Evolutionary conservation across 352 stramenopile genomes (phyloP).

Genomic region (Globisporangium iwayamae): DNA sequence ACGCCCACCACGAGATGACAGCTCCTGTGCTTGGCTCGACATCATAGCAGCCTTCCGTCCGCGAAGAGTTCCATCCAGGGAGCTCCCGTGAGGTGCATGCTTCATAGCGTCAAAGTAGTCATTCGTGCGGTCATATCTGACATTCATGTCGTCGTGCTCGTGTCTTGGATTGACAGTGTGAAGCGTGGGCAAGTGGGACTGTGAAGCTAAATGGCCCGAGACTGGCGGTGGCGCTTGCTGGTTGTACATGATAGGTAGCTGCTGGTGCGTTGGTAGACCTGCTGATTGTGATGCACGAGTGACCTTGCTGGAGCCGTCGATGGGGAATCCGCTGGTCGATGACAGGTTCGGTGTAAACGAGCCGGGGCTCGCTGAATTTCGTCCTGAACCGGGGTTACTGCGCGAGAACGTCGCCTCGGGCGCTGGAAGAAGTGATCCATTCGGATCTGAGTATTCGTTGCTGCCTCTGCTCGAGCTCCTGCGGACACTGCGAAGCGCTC

Average conservation of each 20-base stretch:
- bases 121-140: constrained; percentile 2
- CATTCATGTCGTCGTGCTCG: constrained; percentile 6
- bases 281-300: not conserved
- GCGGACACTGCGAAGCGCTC: not conserved
- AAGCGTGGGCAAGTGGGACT: constrained; percentile 14
- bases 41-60: not conserved
- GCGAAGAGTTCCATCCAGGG: constrained; percentile 5
- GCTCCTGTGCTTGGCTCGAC: not conserved
- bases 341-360: constrained; percentile 1
- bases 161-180: constrained; percentile 5
- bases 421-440: not conserved
- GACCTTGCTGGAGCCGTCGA: constrained; percentile 1
- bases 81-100: not conserved
- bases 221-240: not conserved
- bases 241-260: constrained; percentile 4
- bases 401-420: not conserved
- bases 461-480: constrained; percentile 12
- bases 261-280: not conserved
- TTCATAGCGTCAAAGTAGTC: constrained; percentile 7
- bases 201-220: constrained; percentile 1
- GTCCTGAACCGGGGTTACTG: not conserved
- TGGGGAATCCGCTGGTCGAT: not conserved
- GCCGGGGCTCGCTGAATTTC: constrained; percentile 7
- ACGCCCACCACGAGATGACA: not conserved
- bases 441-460: constrained; percentile 12